Conservation (phyloP, 2,329 filamentous ascomycete genomes). For the Neofusicoccum sp. region DNA sequence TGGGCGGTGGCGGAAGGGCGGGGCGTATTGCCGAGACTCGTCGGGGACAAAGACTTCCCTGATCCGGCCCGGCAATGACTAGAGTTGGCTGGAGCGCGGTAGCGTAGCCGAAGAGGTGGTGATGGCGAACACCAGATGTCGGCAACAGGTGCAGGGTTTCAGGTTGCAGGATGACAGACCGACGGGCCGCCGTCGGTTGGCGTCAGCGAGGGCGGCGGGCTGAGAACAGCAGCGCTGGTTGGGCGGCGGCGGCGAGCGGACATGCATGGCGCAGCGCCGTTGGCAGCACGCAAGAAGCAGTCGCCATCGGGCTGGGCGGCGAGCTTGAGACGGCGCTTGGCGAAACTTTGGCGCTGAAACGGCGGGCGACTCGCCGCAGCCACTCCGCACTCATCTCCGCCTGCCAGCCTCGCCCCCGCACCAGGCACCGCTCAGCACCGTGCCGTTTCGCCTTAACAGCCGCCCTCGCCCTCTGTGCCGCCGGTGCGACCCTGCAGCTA, state of each 20-base stretch:
- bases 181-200: not conserved
- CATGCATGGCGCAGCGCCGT: not conserved
- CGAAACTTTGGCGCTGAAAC: constrained; percentile 10
- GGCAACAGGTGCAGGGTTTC: not conserved
- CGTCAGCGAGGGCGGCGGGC: not conserved
- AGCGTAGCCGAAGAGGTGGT: not conserved
- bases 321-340: not conserved
- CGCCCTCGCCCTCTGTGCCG: not conserved
- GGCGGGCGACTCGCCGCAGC: not conserved
- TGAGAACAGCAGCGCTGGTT: too few relatives aligned
- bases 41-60: not conserved
- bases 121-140: not conserved
- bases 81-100: not conserved
- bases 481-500: not conserved
- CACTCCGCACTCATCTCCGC: not conserved
- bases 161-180: not conserved
- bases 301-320: not conserved
- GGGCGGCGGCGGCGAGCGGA: not conserved
- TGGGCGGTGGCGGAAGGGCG: not conserved
- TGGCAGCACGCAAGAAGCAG: not conserved
- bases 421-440: not conserved
- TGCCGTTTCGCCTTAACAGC: not conserved
- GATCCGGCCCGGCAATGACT: not conserved
- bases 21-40: not conserved
- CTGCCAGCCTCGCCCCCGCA: not conserved